phyloP scores from a whole-genome alignment of 257 asterid genomes.

The Jacaranda mimosifolia region DNA sequence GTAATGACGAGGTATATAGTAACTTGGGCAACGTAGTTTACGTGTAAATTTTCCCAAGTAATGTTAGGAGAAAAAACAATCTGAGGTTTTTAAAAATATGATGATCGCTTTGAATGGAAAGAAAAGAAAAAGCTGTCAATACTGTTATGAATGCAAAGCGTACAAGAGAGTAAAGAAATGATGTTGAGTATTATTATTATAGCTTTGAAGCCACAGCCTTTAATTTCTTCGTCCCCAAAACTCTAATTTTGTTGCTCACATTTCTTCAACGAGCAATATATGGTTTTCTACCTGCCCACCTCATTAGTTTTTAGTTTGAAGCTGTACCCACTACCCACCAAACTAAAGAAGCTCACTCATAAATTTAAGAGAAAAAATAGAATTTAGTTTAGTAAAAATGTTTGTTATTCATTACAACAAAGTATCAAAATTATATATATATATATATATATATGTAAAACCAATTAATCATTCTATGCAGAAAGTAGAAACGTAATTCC shows the following conservation, averaged over 20 bases:
- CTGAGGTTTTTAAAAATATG: not conserved
- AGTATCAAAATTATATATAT: too few relatives aligned
- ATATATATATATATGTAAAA: too few relatives aligned
- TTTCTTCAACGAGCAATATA: not conserved
- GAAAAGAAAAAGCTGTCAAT: slow-evolving; percentile 5
- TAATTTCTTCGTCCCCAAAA: not conserved
- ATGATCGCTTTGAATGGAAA: not conserved
- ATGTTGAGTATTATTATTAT: not conserved
- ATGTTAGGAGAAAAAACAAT: not conserved
- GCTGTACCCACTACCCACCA: too few relatives aligned
- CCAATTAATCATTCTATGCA: too few relatives aligned
- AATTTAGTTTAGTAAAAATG: not conserved
- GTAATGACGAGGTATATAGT: too few relatives aligned
- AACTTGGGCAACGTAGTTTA: too few relatives aligned
- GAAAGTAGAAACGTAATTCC: too few relatives aligned
- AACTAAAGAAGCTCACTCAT: too few relatives aligned
- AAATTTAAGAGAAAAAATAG: not conserved
- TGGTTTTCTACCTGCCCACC: not conserved
- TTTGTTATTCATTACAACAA: too few relatives aligned
- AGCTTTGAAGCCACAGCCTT: not conserved
- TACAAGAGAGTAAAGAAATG: slow-evolving; percentile 19
- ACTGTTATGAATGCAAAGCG: slow-evolving; percentile 33
- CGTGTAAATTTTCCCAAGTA: too few relatives aligned
- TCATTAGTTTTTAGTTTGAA: not conserved
- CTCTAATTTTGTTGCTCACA: not conserved